Evolutionary conservation across 1,284 basidiomycete genomes (phyloP).

Genomic region (Uromyces viciae-fabae): DNA sequence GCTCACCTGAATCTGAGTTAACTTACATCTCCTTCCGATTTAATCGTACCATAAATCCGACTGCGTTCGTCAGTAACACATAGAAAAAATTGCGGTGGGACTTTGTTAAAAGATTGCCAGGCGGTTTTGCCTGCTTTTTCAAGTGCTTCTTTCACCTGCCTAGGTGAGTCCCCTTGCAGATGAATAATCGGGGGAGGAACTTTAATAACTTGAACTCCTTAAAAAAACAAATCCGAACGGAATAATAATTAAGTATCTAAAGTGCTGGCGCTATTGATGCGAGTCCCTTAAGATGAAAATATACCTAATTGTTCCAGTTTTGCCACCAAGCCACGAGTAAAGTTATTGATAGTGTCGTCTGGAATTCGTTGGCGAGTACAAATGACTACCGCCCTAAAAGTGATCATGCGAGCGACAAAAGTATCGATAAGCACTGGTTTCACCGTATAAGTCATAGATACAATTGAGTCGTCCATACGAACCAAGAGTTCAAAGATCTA

Average conservation of each 20-base stretch:
- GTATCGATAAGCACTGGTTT: background rate
- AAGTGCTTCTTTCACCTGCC: background rate
- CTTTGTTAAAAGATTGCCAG: background rate
- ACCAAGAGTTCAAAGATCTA: conserved; percentile 24
- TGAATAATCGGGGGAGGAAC: background rate
- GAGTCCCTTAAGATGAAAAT: no score
- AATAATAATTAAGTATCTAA: no score
- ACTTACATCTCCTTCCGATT: conserved; percentile 39
- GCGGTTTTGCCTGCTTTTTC: conserved; percentile 15
- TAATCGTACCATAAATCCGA: conserved; percentile 9
- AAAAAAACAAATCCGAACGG: background rate
- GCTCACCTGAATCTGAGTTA: no score
- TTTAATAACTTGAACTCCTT: conserved; percentile 17
- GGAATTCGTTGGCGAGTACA: background rate
- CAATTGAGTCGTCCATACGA: no score
- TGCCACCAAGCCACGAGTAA: background rate
- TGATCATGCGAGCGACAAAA: background rate
- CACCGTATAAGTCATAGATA: no score
- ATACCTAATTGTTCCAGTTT: conserved; percentile 20
- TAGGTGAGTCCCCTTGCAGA: background rate
- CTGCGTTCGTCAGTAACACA: conserved; percentile 32
- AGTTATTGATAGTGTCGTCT: background rate
- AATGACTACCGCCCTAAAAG: conserved; percentile 26
- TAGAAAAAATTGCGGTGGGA: conserved; percentile 24
- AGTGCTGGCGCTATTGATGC: no score